A percentile compares a stretch with the other conserved stretches of the same genome.
Conservation (phyloP, 805 yeast genomes). For the Cyberlindnera meyerae region DNA sequence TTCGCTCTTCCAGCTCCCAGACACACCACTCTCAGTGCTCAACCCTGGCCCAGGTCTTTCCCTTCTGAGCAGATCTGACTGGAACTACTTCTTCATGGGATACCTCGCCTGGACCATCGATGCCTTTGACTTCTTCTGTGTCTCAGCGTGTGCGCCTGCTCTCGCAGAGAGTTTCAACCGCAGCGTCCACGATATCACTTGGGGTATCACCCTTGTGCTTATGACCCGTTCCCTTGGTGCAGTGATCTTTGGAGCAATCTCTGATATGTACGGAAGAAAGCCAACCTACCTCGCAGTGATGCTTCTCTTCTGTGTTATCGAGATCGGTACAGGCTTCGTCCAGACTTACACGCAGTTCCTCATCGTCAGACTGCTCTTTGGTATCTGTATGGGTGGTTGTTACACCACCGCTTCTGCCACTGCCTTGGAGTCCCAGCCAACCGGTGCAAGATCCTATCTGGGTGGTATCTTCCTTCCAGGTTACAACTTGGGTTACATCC, state of each 20-base stretch:
- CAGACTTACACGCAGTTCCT: constrained; percentile 53
- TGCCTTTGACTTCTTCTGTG: constrained; percentile 66
- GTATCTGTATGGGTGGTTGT: constrained; percentile 69
- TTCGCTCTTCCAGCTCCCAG: constrained; percentile 25
- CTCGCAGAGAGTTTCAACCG: constrained; percentile 46
- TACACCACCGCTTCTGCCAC: constrained; percentile 63
- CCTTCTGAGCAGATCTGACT: constrained; percentile 35
- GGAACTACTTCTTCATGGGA: constrained; percentile 59
- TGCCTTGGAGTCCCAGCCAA: constrained; percentile 62
- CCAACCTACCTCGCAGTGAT: constrained; percentile 57
- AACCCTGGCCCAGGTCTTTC: constrained; percentile 42
- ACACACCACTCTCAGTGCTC: constrained; percentile 23
- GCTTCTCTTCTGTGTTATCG: constrained; percentile 46
- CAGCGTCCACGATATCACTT: constrained; percentile 48
- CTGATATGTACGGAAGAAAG: constrained; percentile 63
- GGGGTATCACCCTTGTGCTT: constrained; percentile 70
- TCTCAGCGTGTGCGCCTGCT: constrained; percentile 47
- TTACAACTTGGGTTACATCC: constrained; percentile 62
- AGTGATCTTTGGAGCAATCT: constrained; percentile 53
- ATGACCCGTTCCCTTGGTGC: constrained; percentile 72
- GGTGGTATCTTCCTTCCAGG: constrained; percentile 56
- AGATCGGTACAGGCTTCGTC: constrained; percentile 64
- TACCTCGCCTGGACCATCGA: constrained; percentile 68
- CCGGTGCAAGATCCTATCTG: constrained; percentile 52
- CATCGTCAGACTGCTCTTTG: constrained; percentile 60